Evolutionary conservation across 1,284 basidiomycete species (phyloP).

Genomic region (Meira miltonrushii): DNA sequence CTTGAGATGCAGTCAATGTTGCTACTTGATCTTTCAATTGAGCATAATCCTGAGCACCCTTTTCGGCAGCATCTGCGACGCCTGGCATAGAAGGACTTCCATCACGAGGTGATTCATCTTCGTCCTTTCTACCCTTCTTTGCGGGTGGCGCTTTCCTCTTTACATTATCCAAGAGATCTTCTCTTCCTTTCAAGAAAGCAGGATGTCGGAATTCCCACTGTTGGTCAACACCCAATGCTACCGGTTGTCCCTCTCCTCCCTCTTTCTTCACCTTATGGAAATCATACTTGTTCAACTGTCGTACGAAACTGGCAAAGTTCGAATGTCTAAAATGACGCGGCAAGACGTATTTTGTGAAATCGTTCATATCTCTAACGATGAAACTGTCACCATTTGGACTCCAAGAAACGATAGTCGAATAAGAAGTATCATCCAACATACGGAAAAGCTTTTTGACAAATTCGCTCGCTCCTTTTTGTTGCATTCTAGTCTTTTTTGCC

Average conservation of each 20-base stretch:
- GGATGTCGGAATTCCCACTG: slow-evolving; percentile 92
- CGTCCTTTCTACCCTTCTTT: slow-evolving; percentile 54
- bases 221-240: slow-evolving; percentile 62
- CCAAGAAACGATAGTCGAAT: slow-evolving; percentile 77
- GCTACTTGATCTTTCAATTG: slow-evolving; percentile 39
- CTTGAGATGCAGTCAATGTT: slow-evolving; percentile 34
- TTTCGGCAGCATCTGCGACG: slow-evolving; percentile 20
- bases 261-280: slow-evolving; percentile 82
- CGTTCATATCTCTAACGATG: slow-evolving; percentile 97
- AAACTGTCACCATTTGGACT: slow-evolving; percentile 79
- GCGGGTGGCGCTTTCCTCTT: slow-evolving; percentile 70
- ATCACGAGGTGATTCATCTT: slow-evolving; percentile 16
- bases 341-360: slow-evolving; percentile 87
- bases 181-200: slow-evolving; percentile 66
- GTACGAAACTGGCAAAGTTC: slow-evolving; percentile 68
- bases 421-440: slow-evolving; percentile 78
- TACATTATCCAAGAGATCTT: slow-evolving; percentile 84
- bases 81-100: slow-evolving; percentile 24
- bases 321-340: slow-evolving; percentile 95
- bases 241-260: slow-evolving; percentile 60
- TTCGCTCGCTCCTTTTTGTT: slow-evolving; percentile 57
- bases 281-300: slow-evolving; percentile 94
- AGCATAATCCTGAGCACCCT: slow-evolving; percentile 28
- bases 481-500: background rate
- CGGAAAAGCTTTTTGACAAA: slow-evolving; percentile 88